phyloP scores from a whole-genome alignment of 2,329 filamentous ascomycete genomes.

The Biscogniauxia sp. region DNA sequence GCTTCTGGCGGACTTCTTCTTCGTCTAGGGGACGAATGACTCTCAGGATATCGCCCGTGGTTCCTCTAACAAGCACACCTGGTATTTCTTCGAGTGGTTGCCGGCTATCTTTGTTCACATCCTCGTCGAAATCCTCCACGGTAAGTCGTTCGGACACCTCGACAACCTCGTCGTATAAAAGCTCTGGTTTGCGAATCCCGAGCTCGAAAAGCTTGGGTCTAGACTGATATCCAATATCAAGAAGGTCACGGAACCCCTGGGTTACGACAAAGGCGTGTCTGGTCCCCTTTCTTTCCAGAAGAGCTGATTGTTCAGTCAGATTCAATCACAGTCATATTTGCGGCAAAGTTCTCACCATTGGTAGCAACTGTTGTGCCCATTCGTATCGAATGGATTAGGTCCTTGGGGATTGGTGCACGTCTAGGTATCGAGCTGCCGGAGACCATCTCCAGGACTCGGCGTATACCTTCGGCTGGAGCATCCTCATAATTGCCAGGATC shows the following conservation, averaged over 20 bases:
- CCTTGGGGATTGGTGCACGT: conserved; percentile 33
- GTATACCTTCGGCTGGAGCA: conserved; percentile 69
- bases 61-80: conserved; percentile 11
- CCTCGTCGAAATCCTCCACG: conserved; percentile 21
- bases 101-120: conserved; percentile 6
- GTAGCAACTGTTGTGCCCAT: conserved; percentile 17
- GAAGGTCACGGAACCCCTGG: conserved; percentile 5
- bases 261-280: conserved; percentile 7
- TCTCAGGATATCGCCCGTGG: conserved; percentile 7
- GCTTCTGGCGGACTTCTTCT: conserved; percentile 2
- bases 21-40: conserved; percentile 6
- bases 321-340: background rate
- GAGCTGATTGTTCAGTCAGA: background rate
- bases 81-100: conserved; percentile 5
- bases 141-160: conserved; percentile 23
- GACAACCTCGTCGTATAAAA: conserved; percentile 22
- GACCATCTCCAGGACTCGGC: conserved; percentile 62
- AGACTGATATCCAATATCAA: conserved; percentile 21
- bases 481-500: conserved; percentile 70
- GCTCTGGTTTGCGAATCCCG: conserved; percentile 21
- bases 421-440: conserved; percentile 54
- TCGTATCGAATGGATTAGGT: conserved; percentile 30
- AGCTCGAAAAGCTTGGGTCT: conserved; percentile 23
- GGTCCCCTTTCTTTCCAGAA: conserved; percentile 6
- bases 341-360: conserved; percentile 7